A percentile compares a stretch with the other conserved stretches of the same genome.
phyloP scores from a whole-genome alignment of 306 rosid genomes.

The Begonia peltatifolia region DNA sequence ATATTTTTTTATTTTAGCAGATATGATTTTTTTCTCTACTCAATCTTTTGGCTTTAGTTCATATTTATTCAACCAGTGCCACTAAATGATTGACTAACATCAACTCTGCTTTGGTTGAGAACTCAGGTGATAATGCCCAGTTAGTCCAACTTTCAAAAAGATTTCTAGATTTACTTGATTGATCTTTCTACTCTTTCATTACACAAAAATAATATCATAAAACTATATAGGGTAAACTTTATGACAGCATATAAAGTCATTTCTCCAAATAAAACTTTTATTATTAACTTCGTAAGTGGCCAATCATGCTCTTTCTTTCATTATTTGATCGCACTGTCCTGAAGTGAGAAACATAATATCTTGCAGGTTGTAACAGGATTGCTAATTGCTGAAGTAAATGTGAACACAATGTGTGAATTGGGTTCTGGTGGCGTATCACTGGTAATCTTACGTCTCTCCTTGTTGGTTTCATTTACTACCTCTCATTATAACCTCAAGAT shows the following conservation, averaged over 20 bases:
- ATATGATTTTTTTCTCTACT: too few species aligned
- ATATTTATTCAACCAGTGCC: too few species aligned
- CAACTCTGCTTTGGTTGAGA: too few species aligned
- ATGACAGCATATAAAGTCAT: too few species aligned
- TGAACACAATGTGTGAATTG: conserved; percentile 67
- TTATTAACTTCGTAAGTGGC: too few species aligned
- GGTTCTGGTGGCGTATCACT: conserved; percentile 72
- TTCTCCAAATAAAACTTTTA: too few species aligned
- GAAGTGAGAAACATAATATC: not conserved
- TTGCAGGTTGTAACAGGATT: conserved; percentile 70
- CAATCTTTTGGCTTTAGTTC: too few species aligned
- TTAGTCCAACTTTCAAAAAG: not conserved
- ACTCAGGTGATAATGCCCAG: too few species aligned
- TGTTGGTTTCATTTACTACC: conserved; percentile 1
- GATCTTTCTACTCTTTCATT: too few species aligned
- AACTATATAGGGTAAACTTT: too few species aligned
- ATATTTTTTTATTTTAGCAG: too few species aligned
- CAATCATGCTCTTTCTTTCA: not conserved
- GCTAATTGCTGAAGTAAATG: conserved; percentile 67
- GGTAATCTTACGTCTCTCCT: conserved; percentile 18
- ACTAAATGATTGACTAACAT: not conserved
- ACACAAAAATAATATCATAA: too few species aligned
- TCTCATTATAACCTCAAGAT: not conserved
- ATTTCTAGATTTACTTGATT: not conserved
- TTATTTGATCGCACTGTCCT: not conserved